Conservation (phyloP, 2,329 filamentous ascomycete genomes). For the Xylariaceae sp. region DNA sequence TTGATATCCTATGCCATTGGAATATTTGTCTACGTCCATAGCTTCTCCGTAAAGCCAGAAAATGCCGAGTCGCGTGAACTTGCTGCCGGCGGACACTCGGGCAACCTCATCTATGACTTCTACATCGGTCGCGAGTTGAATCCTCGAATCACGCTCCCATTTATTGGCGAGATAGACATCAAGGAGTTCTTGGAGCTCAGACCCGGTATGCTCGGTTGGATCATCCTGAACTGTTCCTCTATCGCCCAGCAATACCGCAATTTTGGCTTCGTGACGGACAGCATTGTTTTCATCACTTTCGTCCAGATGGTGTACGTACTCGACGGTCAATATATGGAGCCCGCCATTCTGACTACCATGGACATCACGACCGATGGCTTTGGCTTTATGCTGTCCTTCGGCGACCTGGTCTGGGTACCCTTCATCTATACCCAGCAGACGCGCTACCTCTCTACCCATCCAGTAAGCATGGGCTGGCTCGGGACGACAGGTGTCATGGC, state of each 20-base stretch:
- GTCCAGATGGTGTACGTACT: slow-evolving; percentile 81
- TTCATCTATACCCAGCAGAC: slow-evolving; percentile 84
- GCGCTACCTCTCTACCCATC: slow-evolving; percentile 79
- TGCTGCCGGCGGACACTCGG: slow-evolving; percentile 74
- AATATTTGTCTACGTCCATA: slow-evolving; percentile 73
- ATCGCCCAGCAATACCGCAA: slow-evolving; percentile 84
- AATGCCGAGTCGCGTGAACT: slow-evolving; percentile 65
- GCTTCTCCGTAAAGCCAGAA: slow-evolving; percentile 74
- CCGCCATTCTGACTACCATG: slow-evolving; percentile 87
- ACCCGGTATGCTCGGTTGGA: slow-evolving; percentile 85
- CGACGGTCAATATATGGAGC: slow-evolving; percentile 82
- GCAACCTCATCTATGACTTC: slow-evolving; percentile 91
- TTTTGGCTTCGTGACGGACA: slow-evolving; percentile 80
- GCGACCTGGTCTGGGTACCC: slow-evolving; percentile 88
- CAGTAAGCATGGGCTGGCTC: slow-evolving; percentile 65
- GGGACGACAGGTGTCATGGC: slow-evolving; percentile 63
- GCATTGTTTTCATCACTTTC: slow-evolving; percentile 74
- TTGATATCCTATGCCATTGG: slow-evolving; percentile 70
- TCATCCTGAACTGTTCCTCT: slow-evolving; percentile 79
- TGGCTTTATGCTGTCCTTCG: slow-evolving; percentile 91
- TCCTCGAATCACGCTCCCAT: slow-evolving; percentile 72
- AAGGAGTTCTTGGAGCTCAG: slow-evolving; percentile 87
- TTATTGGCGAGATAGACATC: slow-evolving; percentile 83
- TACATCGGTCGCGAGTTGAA: slow-evolving; percentile 96
- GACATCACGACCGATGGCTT: slow-evolving; percentile 93